Conservation (phyloP, 768 basidiomycete genomes). For the Russula olivacea region DNA sequence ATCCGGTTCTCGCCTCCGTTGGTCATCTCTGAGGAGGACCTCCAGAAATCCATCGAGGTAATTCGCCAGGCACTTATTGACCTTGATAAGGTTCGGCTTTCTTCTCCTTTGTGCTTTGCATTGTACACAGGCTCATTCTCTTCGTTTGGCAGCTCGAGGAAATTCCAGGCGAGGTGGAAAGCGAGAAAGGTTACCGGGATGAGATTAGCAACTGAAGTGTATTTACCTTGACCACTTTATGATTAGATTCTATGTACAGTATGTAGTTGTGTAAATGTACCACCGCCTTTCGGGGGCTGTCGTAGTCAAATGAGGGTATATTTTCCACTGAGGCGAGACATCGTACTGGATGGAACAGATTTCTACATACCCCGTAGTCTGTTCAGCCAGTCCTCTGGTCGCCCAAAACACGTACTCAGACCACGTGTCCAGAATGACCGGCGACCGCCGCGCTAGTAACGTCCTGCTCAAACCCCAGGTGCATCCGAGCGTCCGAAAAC, state of each 20-base stretch:
- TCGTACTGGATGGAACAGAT: not conserved
- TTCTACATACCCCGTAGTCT: no score
- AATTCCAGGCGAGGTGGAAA: slow-evolving; percentile 60
- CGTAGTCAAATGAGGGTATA: not conserved
- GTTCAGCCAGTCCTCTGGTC: no score
- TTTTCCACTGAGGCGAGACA: not conserved
- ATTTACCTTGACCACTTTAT: not conserved
- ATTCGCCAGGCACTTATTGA: slow-evolving; percentile 75
- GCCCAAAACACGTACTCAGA: not conserved
- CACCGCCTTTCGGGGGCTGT: not conserved
- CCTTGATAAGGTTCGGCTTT: slow-evolving; percentile 59
- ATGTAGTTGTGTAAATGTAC: not conserved
- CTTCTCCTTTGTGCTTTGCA: not conserved
- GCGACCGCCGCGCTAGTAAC: not conserved
- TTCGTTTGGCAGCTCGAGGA: slow-evolving; percentile 38
- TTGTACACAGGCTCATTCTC: slow-evolving; percentile 29
- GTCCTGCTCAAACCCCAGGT: not conserved
- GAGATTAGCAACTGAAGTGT: slow-evolving; percentile 30
- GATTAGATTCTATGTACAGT: not conserved
- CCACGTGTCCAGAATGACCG: not conserved
- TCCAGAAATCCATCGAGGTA: slow-evolving; percentile 65
- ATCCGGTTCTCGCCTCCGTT: slow-evolving; percentile 96
- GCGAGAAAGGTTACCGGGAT: slow-evolving; percentile 53
- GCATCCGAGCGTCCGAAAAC: no score
- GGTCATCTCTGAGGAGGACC: slow-evolving; percentile 85